A percentile compares a stretch with the other conserved stretches of the same genome.
Evolutionary conservation across 2,329 filamentous ascomycete species (phyloP).

Genomic region (Alternaria atra): DNA sequence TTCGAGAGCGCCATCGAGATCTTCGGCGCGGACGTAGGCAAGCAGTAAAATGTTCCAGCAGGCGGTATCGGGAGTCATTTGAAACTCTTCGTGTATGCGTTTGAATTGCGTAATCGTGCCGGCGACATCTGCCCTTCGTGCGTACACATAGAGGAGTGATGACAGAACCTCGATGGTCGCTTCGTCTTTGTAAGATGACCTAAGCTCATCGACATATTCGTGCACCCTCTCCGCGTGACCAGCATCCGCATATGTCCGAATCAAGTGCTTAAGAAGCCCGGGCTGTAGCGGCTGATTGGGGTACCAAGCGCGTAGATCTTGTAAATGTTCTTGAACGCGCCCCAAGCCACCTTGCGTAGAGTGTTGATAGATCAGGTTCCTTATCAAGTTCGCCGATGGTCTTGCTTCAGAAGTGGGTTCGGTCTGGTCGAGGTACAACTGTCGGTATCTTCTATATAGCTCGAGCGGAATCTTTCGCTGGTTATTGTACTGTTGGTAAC

Average conservation of each 20-base stretch:
- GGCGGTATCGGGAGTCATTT: conserved; percentile 64
- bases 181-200: conserved; percentile 8
- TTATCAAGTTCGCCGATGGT: conserved; percentile 35
- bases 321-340: conserved; percentile 30
- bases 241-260: conserved; percentile 43
- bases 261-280: conserved; percentile 31
- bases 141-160: conserved; percentile 72
- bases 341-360: conserved; percentile 25
- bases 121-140: conserved; percentile 70
- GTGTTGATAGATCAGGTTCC: conserved; percentile 33
- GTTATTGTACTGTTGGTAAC: conserved; percentile 41
- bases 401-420: conserved; percentile 9
- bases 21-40: conserved; percentile 71
- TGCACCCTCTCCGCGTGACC: conserved; percentile 48
- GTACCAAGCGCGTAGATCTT: conserved; percentile 41
- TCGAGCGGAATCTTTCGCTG: conserved; percentile 35
- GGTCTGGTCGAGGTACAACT: conserved; percentile 25
- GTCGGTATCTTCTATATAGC: conserved; percentile 38
- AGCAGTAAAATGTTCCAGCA: conserved; percentile 83
- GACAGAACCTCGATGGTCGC: conserved; percentile 28
- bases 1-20: conserved; percentile 71
- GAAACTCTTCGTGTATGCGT: conserved; percentile 65
- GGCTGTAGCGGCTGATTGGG: conserved; percentile 26
- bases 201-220: conserved; percentile 44
- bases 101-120: conserved; percentile 69